phyloP scores from a whole-genome alignment of 257 asterid species.

The Gentiana macrophylla region DNA sequence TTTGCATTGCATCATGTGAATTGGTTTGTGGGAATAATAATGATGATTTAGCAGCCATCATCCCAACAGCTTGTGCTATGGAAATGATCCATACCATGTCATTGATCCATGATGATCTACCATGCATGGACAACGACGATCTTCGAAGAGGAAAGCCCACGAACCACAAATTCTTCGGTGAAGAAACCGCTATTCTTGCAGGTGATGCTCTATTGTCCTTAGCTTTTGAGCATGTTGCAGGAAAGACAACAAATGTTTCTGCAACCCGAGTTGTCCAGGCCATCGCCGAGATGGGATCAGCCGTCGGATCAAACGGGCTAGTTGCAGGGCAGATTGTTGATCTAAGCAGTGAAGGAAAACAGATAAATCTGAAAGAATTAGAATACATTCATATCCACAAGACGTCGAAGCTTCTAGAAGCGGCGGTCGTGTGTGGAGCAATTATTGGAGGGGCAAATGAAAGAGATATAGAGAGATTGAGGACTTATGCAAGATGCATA shows the following conservation, averaged over 20 bases:
- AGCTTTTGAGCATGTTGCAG: conserved; percentile 49
- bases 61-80: conserved; percentile 50
- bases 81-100: conserved; percentile 82
- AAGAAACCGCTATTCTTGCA: conserved; percentile 51
- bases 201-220: conserved; percentile 62
- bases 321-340: conserved; percentile 64
- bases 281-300: conserved; percentile 42
- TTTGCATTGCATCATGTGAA: conserved; percentile 58
- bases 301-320: conserved; percentile 51
- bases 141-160: conserved; percentile 59
- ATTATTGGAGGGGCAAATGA: conserved; percentile 54
- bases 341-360: conserved; percentile 41
- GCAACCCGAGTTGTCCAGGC: conserved; percentile 28
- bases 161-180: conserved; percentile 49
- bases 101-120: conserved; percentile 65
- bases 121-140: conserved; percentile 66
- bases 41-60: no score
- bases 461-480: conserved; percentile 40
- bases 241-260: conserved; percentile 21
- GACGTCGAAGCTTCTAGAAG: conserved; percentile 62
- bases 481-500: conserved; percentile 40
- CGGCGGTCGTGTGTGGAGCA: conserved; percentile 64
- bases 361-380: conserved; percentile 28
- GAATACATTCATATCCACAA: conserved; percentile 64
- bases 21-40: conserved; percentile 34